Conservation (phyloP, 2,329 filamentous ascomycete genomes). For the Penicillium freii region DNA sequence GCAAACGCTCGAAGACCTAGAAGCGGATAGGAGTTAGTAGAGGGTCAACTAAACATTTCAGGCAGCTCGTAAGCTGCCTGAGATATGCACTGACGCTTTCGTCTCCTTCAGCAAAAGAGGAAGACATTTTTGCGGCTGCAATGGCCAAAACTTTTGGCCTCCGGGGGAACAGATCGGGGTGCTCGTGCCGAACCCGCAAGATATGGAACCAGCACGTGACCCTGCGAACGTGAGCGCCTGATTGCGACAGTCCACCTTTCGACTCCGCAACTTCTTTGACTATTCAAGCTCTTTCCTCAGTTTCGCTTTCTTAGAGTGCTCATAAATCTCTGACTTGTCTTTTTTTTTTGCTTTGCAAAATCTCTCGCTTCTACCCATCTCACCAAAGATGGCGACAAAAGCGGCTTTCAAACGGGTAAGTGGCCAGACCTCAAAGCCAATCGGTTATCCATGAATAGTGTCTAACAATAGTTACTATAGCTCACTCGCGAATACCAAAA, state of each 20-base stretch:
- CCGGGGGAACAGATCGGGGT: constrained; percentile 15
- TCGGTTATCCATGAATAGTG: background rate
- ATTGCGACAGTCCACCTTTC: constrained; percentile 6
- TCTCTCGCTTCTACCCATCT: background rate
- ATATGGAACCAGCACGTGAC: constrained; percentile 20
- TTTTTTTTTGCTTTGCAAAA: background rate
- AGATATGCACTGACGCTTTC: constrained; percentile 34
- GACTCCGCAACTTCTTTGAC: background rate
- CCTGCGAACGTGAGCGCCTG: constrained; percentile 16
- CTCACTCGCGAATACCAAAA: constrained; percentile 64
- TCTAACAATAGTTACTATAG: constrained; percentile 32
- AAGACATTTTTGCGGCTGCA: constrained; percentile 45
- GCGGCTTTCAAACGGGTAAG: constrained; percentile 70
- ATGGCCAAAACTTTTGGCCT: constrained; percentile 27
- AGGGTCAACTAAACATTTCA: background rate
- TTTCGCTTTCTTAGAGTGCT: background rate
- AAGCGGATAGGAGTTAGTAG: constrained; percentile 12
- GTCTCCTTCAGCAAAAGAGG: constrained; percentile 43
- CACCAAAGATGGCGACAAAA: constrained; percentile 63
- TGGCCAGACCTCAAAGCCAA: constrained; percentile 11
- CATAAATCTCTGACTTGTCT: background rate
- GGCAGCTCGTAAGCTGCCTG: background rate
- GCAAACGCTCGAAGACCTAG: constrained; percentile 38
- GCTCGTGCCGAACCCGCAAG: constrained; percentile 18
- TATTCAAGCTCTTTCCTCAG: background rate